Evolutionary conservation across 2,329 filamentous ascomycete species (phyloP).

Genomic region (Ophiostoma angusticollis): DNA sequence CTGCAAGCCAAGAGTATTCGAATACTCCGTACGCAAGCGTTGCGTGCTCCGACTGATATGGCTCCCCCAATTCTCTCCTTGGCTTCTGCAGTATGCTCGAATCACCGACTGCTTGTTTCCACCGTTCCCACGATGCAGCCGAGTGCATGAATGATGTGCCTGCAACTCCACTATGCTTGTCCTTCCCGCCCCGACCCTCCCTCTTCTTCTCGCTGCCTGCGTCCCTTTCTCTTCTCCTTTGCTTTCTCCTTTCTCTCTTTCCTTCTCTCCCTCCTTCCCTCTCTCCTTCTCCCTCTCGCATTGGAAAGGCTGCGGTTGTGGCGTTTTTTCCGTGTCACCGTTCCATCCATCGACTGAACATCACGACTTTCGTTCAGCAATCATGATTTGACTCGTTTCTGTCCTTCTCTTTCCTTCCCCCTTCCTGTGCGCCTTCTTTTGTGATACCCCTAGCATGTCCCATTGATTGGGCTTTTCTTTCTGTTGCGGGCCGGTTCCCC

Average conservation of each 20-base stretch:
- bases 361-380: constrained; percentile 8
- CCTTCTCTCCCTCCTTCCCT: constrained; percentile 1
- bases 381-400: constrained; percentile 4
- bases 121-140: no score
- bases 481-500: constrained; percentile 15
- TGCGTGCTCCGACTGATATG: no score
- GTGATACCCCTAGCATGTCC: constrained; percentile 18
- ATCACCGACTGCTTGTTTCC: no score
- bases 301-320: constrained; percentile 1
- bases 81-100: no score
- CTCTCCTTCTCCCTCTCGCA: background rate
- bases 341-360: constrained; percentile 16
- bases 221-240: background rate
- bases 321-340: constrained; percentile 3
- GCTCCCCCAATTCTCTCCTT: no score
- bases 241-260: constrained; percentile 1
- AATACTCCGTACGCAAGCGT: no score
- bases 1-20: constrained; percentile 1
- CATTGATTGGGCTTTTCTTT: constrained; percentile 35
- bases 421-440: constrained; percentile 10
- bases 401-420: background rate
- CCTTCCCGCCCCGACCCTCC: background rate
- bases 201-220: constrained; percentile 1
- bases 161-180: background rate
- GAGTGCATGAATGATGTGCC: constrained; percentile 9